Base-by-base conservation (phyloP, 1,284 basidiomycete species). In the Austroboletus niveus region DNA sequence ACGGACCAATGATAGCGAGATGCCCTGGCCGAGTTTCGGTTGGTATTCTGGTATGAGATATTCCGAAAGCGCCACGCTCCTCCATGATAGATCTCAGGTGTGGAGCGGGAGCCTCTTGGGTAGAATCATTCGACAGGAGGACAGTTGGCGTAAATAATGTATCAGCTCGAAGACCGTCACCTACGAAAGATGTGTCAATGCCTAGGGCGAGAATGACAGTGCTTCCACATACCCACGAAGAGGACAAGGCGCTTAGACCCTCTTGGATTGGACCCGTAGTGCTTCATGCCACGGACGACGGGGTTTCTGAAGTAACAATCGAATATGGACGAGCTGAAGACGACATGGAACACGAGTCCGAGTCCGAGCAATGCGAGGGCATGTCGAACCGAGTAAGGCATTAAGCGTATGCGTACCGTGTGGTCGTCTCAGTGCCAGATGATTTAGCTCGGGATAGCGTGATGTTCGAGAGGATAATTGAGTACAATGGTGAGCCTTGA, bases 11-110 rank as follows among this genome's bases (percentile, higher is more conserved):
- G 54, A 95, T 80, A 29, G 92, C 92, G 30, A 95, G 92, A 67
- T 91, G 93, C 8, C 92, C 93, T 2, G 92, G 92, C 24, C 93
- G 74, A 69, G 87, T 91, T 62, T 95, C 93, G 2, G 93, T 95
- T 12, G 92, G 92, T 2, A 95, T 92, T 42, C 85, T 78, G 0
- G 93, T 95, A 64, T 94, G 92, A 11, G 88, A 92, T 31, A 95
- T 76, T 3, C 92, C 92, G 69, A 86, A 94, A 1, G 84, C 85
- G 12, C 92, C 92, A 44, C 84, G 75, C 7, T 69, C 70, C 58
- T 89, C 79, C 1, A 80, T 76, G 43, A 91, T 80, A 4, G 79
- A 79, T 43, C 88, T 80, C 30, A 95, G 66, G 68, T 90, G 78
- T 0, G 92, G 93, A 3, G 92, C 93, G 15, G 89, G 81, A n/a